phyloP scores from a whole-genome alignment of 345 rosid species.

The Sapria himalayana region DNA sequence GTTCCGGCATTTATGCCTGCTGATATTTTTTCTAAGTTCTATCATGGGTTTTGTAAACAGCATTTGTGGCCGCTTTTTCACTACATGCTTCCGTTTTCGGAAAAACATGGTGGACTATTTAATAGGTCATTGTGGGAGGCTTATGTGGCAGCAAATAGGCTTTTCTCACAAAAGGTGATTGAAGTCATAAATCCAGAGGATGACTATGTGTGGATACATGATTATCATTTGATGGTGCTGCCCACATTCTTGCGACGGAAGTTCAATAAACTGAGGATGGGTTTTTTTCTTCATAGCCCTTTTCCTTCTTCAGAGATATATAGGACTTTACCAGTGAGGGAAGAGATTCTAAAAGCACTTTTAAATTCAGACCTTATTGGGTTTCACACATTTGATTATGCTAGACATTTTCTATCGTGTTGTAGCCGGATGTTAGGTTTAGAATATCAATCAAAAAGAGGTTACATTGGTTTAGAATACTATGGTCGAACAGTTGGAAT shows the following conservation, averaged over 20 bases:
- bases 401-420: conserved; percentile 72
- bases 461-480: conserved; percentile 56
- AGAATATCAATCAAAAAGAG: conserved; percentile 60
- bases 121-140: conserved; percentile 67
- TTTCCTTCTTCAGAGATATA: conserved; percentile 70
- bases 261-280: conserved; percentile 52
- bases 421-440: conserved; percentile 58
- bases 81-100: conserved; percentile 56
- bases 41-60: conserved; percentile 64
- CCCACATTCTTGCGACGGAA: conserved; percentile 52
- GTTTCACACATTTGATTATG: conserved; percentile 83
- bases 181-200: conserved; percentile 63
- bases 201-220: conserved; percentile 63
- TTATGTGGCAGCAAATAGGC: conserved; percentile 53
- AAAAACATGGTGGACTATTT: conserved; percentile 44
- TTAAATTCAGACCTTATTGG: conserved; percentile 56
- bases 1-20: conserved; percentile 58
- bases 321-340: conserved; percentile 56
- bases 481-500: conserved; percentile 62
- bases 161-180: conserved; percentile 50
- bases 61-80: conserved; percentile 72
- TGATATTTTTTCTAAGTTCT: conserved; percentile 36
- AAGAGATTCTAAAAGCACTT: conserved; percentile 52
- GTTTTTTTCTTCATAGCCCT: conserved; percentile 59
- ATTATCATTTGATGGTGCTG: conserved; percentile 67